Percentiles rank a stretch among this genome's conserved stretches.
Conservation (phyloP, 2,329 filamentous ascomycete genomes). For the Fusarium udum region DNA sequence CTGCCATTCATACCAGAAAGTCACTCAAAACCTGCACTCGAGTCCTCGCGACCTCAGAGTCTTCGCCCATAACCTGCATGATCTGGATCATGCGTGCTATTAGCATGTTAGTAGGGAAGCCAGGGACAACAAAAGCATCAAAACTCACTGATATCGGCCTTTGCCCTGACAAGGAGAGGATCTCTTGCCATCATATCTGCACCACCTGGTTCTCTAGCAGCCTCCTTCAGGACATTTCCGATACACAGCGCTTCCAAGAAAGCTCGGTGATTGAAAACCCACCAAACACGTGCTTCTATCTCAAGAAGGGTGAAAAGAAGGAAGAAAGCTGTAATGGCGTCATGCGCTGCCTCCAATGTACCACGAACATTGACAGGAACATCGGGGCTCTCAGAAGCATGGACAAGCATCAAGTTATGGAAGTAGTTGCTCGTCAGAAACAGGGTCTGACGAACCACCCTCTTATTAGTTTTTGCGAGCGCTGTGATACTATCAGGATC, state of each 20-base stretch:
- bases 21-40: constrained; percentile 67
- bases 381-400: constrained; percentile 73
- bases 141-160: constrained; percentile 67
- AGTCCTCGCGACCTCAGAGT: constrained; percentile 67
- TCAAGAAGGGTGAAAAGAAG: constrained; percentile 75
- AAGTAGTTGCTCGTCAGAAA: constrained; percentile 86
- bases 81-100: constrained; percentile 71
- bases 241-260: constrained; percentile 81
- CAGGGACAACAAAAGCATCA: not conserved
- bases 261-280: constrained; percentile 83
- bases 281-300: constrained; percentile 80
- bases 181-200: constrained; percentile 60
- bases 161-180: constrained; percentile 68
- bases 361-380: constrained; percentile 73
- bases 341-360: constrained; percentile 78
- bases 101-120: constrained; percentile 10
- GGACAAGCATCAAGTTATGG: constrained; percentile 83
- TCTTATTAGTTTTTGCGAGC: constrained; percentile 67
- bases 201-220: constrained; percentile 56
- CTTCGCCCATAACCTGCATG: constrained; percentile 67
- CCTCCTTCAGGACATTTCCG: constrained; percentile 66
- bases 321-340: constrained; percentile 79
- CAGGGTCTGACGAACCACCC: constrained; percentile 77
- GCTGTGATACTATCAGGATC: constrained; percentile 67
- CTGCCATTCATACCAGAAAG: constrained; percentile 50